Percentiles rank a stretch among this genome's conserved stretches.
Conservation (phyloP, 2,329 filamentous ascomycete species). For the Fusarium multiceps region DNA sequence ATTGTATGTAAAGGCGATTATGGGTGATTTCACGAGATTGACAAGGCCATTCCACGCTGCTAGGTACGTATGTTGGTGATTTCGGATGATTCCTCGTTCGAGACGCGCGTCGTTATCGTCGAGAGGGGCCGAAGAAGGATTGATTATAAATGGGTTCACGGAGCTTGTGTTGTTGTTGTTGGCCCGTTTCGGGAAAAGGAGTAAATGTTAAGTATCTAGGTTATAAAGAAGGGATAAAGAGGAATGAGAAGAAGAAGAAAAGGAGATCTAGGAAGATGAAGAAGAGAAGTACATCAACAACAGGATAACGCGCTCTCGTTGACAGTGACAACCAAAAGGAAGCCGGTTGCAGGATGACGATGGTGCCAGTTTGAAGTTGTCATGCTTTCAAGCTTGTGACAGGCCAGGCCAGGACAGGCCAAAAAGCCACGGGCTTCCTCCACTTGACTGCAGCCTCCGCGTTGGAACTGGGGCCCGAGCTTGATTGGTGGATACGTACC, state of each 20-base stretch:
- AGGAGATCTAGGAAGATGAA: constrained; percentile 1
- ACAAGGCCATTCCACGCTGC: constrained; percentile 33
- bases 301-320: not conserved
- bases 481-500: constrained; percentile 34
- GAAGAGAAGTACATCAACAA: constrained; percentile 8
- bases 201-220: not conserved
- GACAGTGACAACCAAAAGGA: constrained; percentile 20
- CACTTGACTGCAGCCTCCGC: constrained; percentile 15
- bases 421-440: constrained; percentile 5
- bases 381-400: constrained; percentile 36
- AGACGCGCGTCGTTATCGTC: constrained; percentile 16
- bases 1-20: not conserved
- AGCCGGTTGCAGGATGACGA: constrained; percentile 37
- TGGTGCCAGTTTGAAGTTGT: constrained; percentile 38
- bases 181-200: constrained; percentile 6
- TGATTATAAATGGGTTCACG: constrained; percentile 10
- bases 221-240: constrained; percentile 9
- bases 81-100: constrained; percentile 3
- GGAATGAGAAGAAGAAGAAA: constrained; percentile 1
- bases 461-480: constrained; percentile 3
- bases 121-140: constrained; percentile 23
- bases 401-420: constrained; percentile 8
- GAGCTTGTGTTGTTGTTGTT: not conserved
- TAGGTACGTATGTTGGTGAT: not conserved
- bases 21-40: constrained; percentile 15